Conservation (phyloP, 2,329 filamentous ascomycete genomes). For the Colletotrichum scovillei region DNA sequence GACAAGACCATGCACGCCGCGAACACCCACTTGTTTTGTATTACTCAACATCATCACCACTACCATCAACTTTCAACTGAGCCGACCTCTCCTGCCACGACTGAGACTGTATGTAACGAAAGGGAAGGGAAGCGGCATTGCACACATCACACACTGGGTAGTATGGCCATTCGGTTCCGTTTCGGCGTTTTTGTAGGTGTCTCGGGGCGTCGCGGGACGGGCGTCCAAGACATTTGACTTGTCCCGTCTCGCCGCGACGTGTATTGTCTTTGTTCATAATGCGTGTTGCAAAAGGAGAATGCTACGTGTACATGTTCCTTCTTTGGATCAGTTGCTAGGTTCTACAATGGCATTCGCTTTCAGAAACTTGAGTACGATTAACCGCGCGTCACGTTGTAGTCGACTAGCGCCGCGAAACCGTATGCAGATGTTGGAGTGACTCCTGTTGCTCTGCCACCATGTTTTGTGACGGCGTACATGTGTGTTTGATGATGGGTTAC, state of each 20-base stretch:
- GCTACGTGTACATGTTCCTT: neutral
- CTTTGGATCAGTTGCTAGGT: neutral
- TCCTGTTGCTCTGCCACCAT: neutral
- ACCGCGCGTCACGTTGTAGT: neutral
- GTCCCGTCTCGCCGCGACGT: neutral
- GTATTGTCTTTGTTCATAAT: neutral
- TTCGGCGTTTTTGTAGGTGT: slow-evolving; percentile 1
- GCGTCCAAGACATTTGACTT: neutral
- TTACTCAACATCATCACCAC: slow-evolving; percentile 5
- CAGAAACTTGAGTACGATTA: neutral
- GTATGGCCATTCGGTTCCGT: neutral
- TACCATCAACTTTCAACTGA: neutral
- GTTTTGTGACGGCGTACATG: neutral
- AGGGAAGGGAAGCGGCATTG: neutral
- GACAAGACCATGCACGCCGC: neutral
- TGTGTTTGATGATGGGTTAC: neutral
- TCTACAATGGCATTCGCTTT: neutral
- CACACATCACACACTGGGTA: neutral
- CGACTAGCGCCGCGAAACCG: neutral
- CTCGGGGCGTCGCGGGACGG: slow-evolving; percentile 4
- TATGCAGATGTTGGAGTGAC: neutral
- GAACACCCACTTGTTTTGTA: slow-evolving; percentile 2
- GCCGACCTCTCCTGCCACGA: neutral
- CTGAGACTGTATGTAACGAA: slow-evolving; percentile 12
- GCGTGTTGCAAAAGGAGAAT: neutral